Base-by-base conservation (phyloP, 345 rosid species). In the Cardamine occulta region DNA sequence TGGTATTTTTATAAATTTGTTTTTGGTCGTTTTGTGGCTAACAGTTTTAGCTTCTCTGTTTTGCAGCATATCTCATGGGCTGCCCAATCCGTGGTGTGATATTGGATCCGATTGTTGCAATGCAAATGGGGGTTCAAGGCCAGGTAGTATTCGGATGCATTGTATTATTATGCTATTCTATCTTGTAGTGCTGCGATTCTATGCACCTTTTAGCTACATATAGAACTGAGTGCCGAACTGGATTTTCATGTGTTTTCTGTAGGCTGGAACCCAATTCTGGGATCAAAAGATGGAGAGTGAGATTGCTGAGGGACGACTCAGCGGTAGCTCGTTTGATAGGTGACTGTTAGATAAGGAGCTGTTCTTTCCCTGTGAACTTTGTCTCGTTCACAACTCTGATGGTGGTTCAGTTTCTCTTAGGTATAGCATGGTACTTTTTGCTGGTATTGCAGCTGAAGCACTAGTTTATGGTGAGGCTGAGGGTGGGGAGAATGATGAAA, bases 221-320 rank as follows among this genome's bases (percentile, higher is more conserved):
- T 26, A 21, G 15, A 23, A 55, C 70, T 40, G 31, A 68, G n/a
- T 62, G 19, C 51, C 12, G 4, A 57, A 23, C 39, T 56, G 45
- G 48, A 32, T 65, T 37, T 18, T 69, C 52, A 4, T 52, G 26
- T 21, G 19, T 21, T 56, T 34, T 47, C 18, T 76, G 55, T 84
- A 93, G 98, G 98, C 97, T 58, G 98, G 97, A 83, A 93, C 97
- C 40, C 98, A 91, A 71, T 93, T 93, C 81, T 91, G 98, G 98
- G 98, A 93, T 86, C 91, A 86, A 62, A 89, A 88, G 73, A 80
- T 93, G 94, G 86, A 84, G 80, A 88, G 78, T 6, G 98, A 93
- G 81, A 86, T 91, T 66, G 93, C 93, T 66, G 87, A 84, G 85
- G 98, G 96, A 56, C 85, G 78, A 49, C 87, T 93, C 31, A 91